Percentiles rank a stretch among this genome's conserved stretches.
phyloP scores from a whole-genome alignment of 1,284 basidiomycete genomes.

The Entoloma clypeatum region DNA sequence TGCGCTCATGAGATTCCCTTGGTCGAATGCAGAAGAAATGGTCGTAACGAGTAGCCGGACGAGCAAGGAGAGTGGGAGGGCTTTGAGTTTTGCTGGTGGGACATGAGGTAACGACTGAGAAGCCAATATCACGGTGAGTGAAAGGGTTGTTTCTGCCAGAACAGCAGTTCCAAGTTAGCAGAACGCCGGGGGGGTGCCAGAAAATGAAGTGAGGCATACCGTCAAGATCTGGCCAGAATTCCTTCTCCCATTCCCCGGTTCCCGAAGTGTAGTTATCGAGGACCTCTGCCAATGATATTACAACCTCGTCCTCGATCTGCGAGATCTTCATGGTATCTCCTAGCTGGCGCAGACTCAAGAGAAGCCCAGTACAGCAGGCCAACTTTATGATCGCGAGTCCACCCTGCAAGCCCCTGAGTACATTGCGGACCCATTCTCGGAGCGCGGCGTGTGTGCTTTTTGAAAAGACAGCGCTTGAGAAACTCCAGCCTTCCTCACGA shows the following conservation, averaged over 20 bases:
- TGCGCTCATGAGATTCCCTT: conserved; percentile 46
- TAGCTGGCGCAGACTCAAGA: conserved; percentile 48
- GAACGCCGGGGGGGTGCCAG: conserved; percentile 9
- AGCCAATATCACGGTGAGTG: conserved; percentile 45
- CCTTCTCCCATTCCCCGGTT: conserved; percentile 56
- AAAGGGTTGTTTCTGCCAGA: conserved; percentile 23
- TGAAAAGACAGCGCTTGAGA: conserved; percentile 39
- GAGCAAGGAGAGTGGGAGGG: conserved; percentile 52
- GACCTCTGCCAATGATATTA: conserved; percentile 67
- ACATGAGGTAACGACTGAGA: conserved; percentile 57
- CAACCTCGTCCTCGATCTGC: conserved; percentile 58
- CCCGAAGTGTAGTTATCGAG: conserved; percentile 44
- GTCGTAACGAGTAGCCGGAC: conserved; percentile 43
- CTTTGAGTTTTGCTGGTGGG: conserved; percentile 46
- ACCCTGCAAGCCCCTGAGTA: conserved; percentile 60
- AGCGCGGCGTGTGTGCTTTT: conserved; percentile 38
- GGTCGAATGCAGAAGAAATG: conserved; percentile 47
- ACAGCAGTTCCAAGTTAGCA: no score
- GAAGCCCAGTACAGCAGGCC: conserved; percentile 57
- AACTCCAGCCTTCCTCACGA: conserved; percentile 31
- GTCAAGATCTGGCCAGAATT: conserved; percentile 52
- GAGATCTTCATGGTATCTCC: conserved; percentile 23
- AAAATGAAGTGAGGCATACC: conserved; percentile 23
- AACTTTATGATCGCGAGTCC: conserved; percentile 57
- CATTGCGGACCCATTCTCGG: conserved; percentile 50